These are phyloP conservation scores for Fraxinus quadrangulata DNA, from an alignment of 257 asterid genomes.

Conservation along the genomic window DNA sequence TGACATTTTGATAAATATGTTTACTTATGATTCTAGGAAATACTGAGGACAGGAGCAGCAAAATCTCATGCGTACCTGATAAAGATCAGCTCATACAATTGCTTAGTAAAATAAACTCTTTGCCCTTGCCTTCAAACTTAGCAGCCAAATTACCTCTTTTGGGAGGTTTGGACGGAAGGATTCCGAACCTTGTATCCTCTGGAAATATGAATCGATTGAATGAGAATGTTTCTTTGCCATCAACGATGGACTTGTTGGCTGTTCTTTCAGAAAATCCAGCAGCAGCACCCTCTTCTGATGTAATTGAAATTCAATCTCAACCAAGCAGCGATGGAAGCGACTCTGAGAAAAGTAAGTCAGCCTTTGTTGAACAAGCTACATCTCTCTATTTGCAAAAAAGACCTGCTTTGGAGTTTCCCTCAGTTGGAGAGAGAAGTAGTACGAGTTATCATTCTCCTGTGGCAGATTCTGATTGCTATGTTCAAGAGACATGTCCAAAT, in stretches of 20 bases:
- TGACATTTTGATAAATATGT: slow-evolving; percentile 14
- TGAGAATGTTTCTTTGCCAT: slow-evolving; percentile 45
- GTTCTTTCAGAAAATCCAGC: slow-evolving; percentile 58
- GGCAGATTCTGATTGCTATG: slow-evolving; percentile 53
- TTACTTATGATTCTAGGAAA: slow-evolving; percentile 46
- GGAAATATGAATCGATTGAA: slow-evolving; percentile 37
- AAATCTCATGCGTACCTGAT: slow-evolving; percentile 40
- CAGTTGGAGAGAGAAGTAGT: slow-evolving; percentile 54
- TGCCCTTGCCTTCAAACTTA: slow-evolving; percentile 56
- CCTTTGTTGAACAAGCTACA: slow-evolving; percentile 39
- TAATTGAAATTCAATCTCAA: slow-evolving; percentile 47
- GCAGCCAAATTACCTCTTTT: slow-evolving; percentile 42
- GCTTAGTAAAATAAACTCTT: slow-evolving; percentile 62
- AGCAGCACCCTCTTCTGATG: slow-evolving; percentile 34
- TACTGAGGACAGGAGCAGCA: slow-evolving; percentile 41
- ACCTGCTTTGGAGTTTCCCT: slow-evolving; percentile 36
- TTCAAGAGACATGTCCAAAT: slow-evolving; percentile 42
- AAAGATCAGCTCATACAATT: slow-evolving; percentile 70
- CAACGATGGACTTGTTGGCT: slow-evolving; percentile 77
- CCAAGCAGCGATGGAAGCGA: slow-evolving; percentile 63
- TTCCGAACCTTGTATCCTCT: slow-evolving; percentile 35
- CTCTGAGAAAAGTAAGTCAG: slow-evolving; percentile 73
- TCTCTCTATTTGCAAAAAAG: slow-evolving; percentile 41
- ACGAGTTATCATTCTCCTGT: slow-evolving; percentile 54
- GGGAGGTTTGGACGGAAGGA: slow-evolving; percentile 35